Base-by-base conservation (phyloP, 768 basidiomycete genomes). In the Kwoniella newhampshirensis region DNA sequence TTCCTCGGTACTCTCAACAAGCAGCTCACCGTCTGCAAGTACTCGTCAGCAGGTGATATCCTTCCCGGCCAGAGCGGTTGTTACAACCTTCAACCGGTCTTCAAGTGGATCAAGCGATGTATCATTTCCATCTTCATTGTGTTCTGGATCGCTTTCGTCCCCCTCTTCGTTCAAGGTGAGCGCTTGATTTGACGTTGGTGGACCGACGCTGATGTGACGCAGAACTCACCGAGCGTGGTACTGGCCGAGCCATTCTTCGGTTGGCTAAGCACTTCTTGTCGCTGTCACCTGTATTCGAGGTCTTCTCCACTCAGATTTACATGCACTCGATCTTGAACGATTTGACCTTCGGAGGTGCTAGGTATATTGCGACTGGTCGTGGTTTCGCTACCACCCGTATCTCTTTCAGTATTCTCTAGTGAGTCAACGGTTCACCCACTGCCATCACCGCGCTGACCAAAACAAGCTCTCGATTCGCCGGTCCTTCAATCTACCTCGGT, bases 71-170 rank as follows among this genome's bases (percentile, higher is more conserved):
- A 89, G 76, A 79, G 81, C 11, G 94, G 93, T 26, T 99, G 96
- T 77, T 97, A 97, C 80, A 92, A 96, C 77, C 82, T 99, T 46
- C 81, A 83, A 2, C 94, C 93, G 6, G 91, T 96, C 55, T 97
- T 89, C 77, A 82, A 86, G 54, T 99, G 96, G 96, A 94, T 98
- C 73, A 82, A 86, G 70, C 89, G 88, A 46, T 93, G 92, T 76
- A 94, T 99, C 79, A 89, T 94, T 78, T 91, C 89, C 78, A 94
- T 98, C 73, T 91, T 98, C 83, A 81, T 99, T 79, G 96, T 99
- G 60, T 98, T 97, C 81, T 86, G 93, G 85, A 97, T 97, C 54
- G 85, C 92, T 5, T 96, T 93, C 81, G 79, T 97, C 70, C 92
- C 92, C 0, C 80, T 97, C 28, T 96, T 96, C 84, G 80, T 96